Evolutionary conservation across 805 yeast genomes (phyloP).

Genomic region (Vanderwaltozyma tropicalis): DNA sequence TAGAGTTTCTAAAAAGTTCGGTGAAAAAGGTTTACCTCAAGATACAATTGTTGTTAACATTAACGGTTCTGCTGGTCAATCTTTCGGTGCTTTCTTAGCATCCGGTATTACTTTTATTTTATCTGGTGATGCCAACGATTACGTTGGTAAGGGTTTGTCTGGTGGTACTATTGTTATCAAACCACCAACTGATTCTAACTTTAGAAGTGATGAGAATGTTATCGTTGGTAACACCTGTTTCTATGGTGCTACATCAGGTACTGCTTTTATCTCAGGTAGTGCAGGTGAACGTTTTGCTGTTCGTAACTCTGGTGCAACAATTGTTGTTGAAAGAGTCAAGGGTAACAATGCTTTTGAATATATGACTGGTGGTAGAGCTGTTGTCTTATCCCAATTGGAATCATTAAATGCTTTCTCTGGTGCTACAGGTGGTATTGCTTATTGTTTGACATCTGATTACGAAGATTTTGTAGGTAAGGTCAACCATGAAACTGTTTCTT

Average conservation of each 20-base stretch:
- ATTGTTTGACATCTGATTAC: conserved; percentile 81
- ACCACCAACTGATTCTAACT: conserved; percentile 75
- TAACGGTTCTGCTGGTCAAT: conserved; percentile 93
- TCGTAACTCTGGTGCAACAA: conserved; percentile 96
- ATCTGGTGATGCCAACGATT: conserved; percentile 97
- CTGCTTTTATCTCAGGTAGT: conserved; percentile 89
- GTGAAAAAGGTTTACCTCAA: conserved; percentile 87
- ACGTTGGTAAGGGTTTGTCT: conserved; percentile 93
- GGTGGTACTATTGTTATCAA: conserved; percentile 90
- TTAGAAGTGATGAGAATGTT: conserved; percentile 93
- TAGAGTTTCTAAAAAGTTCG: conserved; percentile 85
- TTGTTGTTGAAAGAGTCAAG: conserved; percentile 84
- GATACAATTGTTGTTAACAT: conserved; percentile 92
- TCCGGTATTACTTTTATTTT: conserved; percentile 90
- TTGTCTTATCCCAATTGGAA: conserved; percentile 84
- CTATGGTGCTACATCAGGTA: conserved; percentile 95
- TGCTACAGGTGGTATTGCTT: conserved; percentile 99
- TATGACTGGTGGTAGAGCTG: conserved; percentile 98
- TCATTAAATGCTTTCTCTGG: conserved; percentile 85
- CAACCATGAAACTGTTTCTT: conserved; percentile 72
- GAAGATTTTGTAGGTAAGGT: conserved; percentile 79
- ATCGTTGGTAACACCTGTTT: conserved; percentile 95
- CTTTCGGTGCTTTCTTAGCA: conserved; percentile 95
- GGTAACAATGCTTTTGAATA: conserved; percentile 99
- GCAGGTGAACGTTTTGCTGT: conserved; percentile 98